Percentiles rank a stretch among this genome's conserved stretches.
These are phyloP conservation scores for Hyparrhenia diplandra DNA, from an alignment of 176 grass and related monocot species.

Conservation along the genomic window DNA sequence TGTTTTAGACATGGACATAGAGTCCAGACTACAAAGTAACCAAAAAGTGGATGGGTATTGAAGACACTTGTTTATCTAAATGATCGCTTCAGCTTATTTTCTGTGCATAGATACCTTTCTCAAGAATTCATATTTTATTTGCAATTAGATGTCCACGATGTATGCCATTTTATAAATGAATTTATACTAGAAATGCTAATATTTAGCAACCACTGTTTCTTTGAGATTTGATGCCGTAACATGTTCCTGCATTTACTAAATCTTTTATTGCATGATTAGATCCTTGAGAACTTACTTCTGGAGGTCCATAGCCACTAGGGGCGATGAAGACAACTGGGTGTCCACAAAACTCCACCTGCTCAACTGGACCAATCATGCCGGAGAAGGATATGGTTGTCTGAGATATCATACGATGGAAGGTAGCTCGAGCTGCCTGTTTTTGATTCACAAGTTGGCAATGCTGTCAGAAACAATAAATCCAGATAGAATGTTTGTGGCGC, in stretches of 20 bases:
- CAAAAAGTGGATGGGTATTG: not conserved
- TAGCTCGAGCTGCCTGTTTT: conserved; percentile 48
- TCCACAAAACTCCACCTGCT: conserved; percentile 68
- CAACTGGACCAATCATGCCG: conserved; percentile 67
- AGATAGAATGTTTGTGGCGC: not conserved
- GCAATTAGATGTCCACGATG: not conserved
- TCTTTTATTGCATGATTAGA: not conserved
- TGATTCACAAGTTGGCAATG: conserved; percentile 12
- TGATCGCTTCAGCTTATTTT: conserved; percentile 6
- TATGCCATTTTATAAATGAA: not conserved
- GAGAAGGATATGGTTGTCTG: conserved; percentile 88
- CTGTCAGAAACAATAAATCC: conserved; percentile 1
- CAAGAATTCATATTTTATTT: not conserved
- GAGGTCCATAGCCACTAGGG: conserved; percentile 74
- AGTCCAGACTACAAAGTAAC: not conserved
- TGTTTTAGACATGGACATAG: not conserved
- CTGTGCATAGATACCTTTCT: not conserved
- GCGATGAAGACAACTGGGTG: conserved; percentile 74
- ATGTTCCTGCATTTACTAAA: not conserved
- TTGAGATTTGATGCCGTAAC: not conserved
- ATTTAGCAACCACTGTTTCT: not conserved
- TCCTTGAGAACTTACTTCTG: conserved; percentile 56
- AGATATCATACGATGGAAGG: conserved; percentile 52
- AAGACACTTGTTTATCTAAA: not conserved
- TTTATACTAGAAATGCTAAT: not conserved